Conservation (phyloP, 2,329 filamentous ascomycete genomes). For the Aspergillus terreus region DNA sequence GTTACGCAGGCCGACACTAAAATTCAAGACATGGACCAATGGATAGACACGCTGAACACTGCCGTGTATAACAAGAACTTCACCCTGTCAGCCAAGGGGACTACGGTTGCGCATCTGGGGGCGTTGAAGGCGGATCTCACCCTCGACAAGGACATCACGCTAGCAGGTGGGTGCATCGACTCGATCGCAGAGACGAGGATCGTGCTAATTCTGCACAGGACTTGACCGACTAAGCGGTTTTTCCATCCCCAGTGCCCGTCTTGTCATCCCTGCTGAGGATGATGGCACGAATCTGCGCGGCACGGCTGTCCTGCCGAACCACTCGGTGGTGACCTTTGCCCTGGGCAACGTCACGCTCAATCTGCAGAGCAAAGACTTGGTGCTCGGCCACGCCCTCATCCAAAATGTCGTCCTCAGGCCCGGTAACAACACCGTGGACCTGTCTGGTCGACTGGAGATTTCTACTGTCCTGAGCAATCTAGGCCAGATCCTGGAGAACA, state of each 20-base stretch:
- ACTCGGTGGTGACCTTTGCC: conserved; percentile 41
- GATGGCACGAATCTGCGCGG: conserved; percentile 45
- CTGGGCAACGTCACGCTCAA: conserved; percentile 47
- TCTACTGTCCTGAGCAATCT: conserved; percentile 42
- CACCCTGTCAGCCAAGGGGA: conserved; percentile 38
- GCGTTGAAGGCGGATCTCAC: conserved; percentile 35
- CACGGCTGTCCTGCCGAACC: conserved; percentile 45
- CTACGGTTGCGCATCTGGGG: conserved; percentile 38
- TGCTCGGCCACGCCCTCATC: conserved; percentile 39
- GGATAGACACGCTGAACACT: conserved; percentile 37
- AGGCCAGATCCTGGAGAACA: conserved; percentile 36
- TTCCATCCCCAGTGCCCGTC: conserved; percentile 31
- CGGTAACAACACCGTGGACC: conserved; percentile 39
- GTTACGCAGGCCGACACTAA: conserved; percentile 34
- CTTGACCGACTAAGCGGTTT: conserved; percentile 42
- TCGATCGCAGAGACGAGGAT: not conserved
- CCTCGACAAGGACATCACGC: conserved; percentile 43
- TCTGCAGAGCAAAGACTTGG: conserved; percentile 38
- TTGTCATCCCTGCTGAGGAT: conserved; percentile 35
- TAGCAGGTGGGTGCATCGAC: conserved; percentile 22
- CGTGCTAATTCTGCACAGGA: conserved; percentile 6
- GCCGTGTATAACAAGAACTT: conserved; percentile 39
- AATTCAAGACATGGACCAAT: conserved; percentile 39
- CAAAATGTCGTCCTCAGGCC: conserved; percentile 41
- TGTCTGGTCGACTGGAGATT: conserved; percentile 23